Evolutionary conservation across 768 basidiomycete species (phyloP).

Genomic region (Lactarius indigo): DNA sequence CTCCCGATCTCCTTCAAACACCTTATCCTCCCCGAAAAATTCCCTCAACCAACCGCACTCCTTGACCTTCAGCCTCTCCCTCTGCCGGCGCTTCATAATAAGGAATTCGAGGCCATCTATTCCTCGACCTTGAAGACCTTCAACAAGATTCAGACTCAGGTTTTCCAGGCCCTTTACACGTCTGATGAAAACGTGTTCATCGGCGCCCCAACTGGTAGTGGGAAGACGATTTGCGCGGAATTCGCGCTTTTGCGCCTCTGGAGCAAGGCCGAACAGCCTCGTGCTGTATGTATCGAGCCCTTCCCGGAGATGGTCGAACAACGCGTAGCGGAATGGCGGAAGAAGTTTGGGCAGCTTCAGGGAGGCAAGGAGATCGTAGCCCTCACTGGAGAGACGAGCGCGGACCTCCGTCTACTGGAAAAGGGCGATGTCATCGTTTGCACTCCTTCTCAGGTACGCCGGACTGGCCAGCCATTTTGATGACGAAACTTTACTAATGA

Average conservation of each 20-base stretch:
- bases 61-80: conserved; percentile 92
- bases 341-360: conserved; percentile 77
- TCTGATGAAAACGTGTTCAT: conserved; percentile 97
- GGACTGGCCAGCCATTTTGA: not conserved
- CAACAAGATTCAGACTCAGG: conserved; percentile 99
- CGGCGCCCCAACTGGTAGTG: conserved; percentile 94
- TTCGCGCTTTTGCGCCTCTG: conserved; percentile 93
- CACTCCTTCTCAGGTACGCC: conserved; percentile 80
- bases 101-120: conserved; percentile 87
- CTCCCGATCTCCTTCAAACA: conserved; percentile 97
- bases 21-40: conserved; percentile 94
- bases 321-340: conserved; percentile 83
- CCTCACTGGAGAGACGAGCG: conserved; percentile 90
- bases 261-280: conserved; percentile 76
- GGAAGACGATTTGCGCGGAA: conserved; percentile 97
- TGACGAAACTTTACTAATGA: conserved; percentile 1
- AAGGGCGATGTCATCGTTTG: conserved; percentile 92
- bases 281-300: conserved; percentile 94
- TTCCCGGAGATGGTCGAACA: conserved; percentile 97
- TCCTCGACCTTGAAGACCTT: conserved; percentile 75
- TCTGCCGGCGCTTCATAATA: conserved; percentile 87
- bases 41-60: conserved; percentile 88
- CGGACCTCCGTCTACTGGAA: conserved; percentile 85
- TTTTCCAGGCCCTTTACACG: conserved; percentile 96
- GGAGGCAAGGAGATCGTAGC: conserved; percentile 93